Conservation (phyloP, 768 basidiomycete species). For the Lepiota venenata region DNA sequence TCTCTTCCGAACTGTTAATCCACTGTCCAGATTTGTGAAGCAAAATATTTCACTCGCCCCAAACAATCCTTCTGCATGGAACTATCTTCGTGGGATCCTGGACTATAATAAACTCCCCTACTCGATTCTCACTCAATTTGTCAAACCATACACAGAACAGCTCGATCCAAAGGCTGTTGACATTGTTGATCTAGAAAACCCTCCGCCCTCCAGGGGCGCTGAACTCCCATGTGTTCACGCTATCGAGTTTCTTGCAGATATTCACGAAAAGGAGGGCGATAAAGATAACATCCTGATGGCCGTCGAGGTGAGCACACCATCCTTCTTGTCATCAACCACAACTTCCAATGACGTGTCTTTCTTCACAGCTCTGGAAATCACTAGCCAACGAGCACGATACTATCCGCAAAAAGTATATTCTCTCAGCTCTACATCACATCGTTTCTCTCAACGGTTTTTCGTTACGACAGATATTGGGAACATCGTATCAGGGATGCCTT, state of each 20-base stretch:
- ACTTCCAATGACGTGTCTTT: not conserved
- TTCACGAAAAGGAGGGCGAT: slow-evolving; percentile 55
- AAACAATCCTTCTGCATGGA: slow-evolving; percentile 96
- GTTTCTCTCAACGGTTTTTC: slow-evolving; percentile 12
- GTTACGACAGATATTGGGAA: slow-evolving; percentile 65
- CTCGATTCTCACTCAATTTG: slow-evolving; percentile 52
- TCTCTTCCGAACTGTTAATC: not conserved
- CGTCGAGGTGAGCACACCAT: slow-evolving; percentile 36
- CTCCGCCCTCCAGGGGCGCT: slow-evolving; percentile 58
- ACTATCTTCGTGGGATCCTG: slow-evolving; percentile 88
- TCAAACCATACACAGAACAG: slow-evolving; percentile 56
- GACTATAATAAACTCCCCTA: slow-evolving; percentile 59
- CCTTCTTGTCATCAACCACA: slow-evolving; percentile 3
- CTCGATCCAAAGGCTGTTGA: slow-evolving; percentile 25
- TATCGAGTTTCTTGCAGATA: slow-evolving; percentile 83
- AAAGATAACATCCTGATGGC: slow-evolving; percentile 44
- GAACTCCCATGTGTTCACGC: slow-evolving; percentile 77
- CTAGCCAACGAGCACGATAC: slow-evolving; percentile 69
- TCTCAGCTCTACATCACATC: not conserved
- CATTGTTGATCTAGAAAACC: slow-evolving; percentile 74
- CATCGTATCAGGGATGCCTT: slow-evolving; percentile 59
- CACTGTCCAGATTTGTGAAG: slow-evolving; percentile 65
- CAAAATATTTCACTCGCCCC: slow-evolving; percentile 81
- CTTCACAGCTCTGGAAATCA: slow-evolving; percentile 60
- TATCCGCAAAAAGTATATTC: slow-evolving; percentile 66